Evolutionary conservation across 2,329 filamentous ascomycete species (phyloP).

Genomic region (Colletotrichum simmondsii): DNA sequence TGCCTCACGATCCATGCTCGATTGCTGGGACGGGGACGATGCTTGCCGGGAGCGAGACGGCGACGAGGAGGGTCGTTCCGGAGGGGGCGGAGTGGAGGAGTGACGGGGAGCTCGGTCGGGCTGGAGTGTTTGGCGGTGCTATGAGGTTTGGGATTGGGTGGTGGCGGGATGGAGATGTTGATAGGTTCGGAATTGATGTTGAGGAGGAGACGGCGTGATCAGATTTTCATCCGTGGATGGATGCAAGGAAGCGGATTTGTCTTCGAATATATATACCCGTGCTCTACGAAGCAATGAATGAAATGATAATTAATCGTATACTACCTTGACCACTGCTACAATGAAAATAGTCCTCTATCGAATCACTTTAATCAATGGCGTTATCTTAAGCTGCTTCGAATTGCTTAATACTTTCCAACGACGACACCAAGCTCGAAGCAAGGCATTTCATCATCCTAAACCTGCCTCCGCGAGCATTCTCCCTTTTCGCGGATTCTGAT

Average conservation of each 20-base stretch:
- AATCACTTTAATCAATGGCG: too few species aligned
- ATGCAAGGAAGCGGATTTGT: neutral
- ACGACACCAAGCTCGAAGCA: too few species aligned
- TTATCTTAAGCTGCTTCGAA: too few species aligned
- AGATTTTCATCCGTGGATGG: neutral
- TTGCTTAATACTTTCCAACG: too few species aligned
- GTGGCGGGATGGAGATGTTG: neutral
- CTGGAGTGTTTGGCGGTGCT: conserved; percentile 31
- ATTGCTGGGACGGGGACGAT: conserved; percentile 42
- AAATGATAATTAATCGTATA: neutral
- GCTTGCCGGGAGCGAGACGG: conserved; percentile 41
- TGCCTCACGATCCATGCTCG: conserved; percentile 44
- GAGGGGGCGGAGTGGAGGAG: conserved; percentile 41
- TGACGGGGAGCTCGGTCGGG: conserved; percentile 35
- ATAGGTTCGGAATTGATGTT: conserved; percentile 15
- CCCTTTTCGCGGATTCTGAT: too few species aligned
- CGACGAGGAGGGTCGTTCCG: conserved; percentile 36
- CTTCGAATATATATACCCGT: neutral
- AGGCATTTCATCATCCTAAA: too few species aligned
- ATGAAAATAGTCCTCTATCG: neutral
- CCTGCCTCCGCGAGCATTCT: too few species aligned
- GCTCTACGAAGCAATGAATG: neutral
- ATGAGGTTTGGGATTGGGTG: conserved; percentile 36
- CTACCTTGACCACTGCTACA: neutral
- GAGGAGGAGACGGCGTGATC: neutral